Evolutionary conservation across 805 yeast genomes (phyloP), one percentile per base, ranked within the genome.

Genomic region (Jamesozyma lodderae): DNA sequence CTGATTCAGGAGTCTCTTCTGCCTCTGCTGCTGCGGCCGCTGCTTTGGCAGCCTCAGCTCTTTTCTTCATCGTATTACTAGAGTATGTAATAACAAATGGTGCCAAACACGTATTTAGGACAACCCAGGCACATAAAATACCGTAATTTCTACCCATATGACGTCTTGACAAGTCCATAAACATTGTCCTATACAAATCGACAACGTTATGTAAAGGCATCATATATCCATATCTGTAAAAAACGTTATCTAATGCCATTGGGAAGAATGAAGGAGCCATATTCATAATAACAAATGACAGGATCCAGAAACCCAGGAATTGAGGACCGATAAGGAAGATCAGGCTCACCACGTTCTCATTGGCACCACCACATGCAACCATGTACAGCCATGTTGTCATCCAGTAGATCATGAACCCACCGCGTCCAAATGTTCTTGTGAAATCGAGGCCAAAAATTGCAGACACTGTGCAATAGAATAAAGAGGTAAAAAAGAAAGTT

Each of bases 351-450:
- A 71, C 60, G 43, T 78, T 74, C 57, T 83, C 92, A 52, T 78
- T 79, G 17, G 80, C 77, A 34, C 81, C 73, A 41, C 90, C 94
- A 24, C 81, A 80, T 0, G 87, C 83, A 41, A 76, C 63, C 84
- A 83, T 77, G 4, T 84, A 72, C 34, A 82, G 47, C 53, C 63
- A 84, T 4, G 77, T 67, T 17, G 77, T 46, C 72, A 79, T 68
- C 92, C 92, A 84, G 45, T 72, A 72, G 1, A 82, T 77, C 26
- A 83, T 69, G 57, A 82, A 83, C 0, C 94, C 94, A 5, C 77
- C 73, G 24, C 59, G 65, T 1, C 84, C 86, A 63, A 74, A 81
- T 0, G 83, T 59, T 3, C 37, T 49, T 13, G 72, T 67, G 52
- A 78, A 71, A 46, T 74, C 72, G 21, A 79, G 69, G 47, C 79